phyloP scores from a whole-genome alignment of 768 basidiomycete species.

The Grammothele lineata region DNA sequence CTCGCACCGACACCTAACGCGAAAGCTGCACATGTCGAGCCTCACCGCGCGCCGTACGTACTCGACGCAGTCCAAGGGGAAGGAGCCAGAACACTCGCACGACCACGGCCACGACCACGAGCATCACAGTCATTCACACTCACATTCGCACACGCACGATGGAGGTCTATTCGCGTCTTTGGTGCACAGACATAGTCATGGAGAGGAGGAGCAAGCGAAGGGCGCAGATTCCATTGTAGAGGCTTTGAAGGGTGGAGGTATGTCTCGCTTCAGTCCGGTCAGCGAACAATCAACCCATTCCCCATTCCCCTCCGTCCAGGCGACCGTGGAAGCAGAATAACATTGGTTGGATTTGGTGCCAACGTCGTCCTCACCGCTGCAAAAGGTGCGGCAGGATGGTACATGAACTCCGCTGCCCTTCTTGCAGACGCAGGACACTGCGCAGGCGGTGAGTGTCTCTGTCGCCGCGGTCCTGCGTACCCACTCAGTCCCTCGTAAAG shows the following conservation, averaged over 20 bases:
- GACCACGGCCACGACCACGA: slow-evolving; percentile 16
- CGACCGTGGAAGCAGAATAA: slow-evolving; percentile 80
- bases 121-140: slow-evolving; percentile 32
- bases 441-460: slow-evolving; percentile 59
- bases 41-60: slow-evolving; percentile 14
- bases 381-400: slow-evolving; percentile 88
- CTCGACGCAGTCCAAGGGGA: slow-evolving; percentile 21
- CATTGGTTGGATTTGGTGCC: slow-evolving; percentile 75
- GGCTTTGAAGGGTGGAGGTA: slow-evolving; percentile 63
- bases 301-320: slow-evolving; percentile 35
- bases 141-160: slow-evolving; percentile 48
- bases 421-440: slow-evolving; percentile 95
- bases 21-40: no score
- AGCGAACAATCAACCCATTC: neutral
- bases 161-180: slow-evolving; percentile 48
- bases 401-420: slow-evolving; percentile 84
- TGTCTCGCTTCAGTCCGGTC: slow-evolving; percentile 19
- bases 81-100: slow-evolving; percentile 17
- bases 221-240: slow-evolving; percentile 67
- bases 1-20: no score
- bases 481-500: slow-evolving; percentile 28
- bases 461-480: no score
- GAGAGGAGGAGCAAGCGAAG: slow-evolving; percentile 51
- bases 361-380: slow-evolving; percentile 79
- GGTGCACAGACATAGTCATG: slow-evolving; percentile 61